Evolutionary conservation across 148 eudicot species (phyloP).

Genomic region (Beta vulgaris): DNA sequence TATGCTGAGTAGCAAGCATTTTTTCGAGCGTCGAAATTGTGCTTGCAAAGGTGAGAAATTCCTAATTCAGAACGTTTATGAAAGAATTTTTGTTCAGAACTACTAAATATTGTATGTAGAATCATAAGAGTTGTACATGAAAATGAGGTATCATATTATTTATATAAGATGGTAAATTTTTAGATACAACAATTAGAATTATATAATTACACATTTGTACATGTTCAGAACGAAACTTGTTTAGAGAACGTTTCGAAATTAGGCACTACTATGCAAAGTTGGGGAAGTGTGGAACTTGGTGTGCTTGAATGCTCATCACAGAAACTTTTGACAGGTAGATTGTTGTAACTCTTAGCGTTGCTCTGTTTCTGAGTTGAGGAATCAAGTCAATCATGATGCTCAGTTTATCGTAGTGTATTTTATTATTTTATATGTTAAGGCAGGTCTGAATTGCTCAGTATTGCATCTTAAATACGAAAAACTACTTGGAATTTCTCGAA

Average conservation of each 20-base stretch:
- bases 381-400: background rate
- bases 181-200: too few species aligned
- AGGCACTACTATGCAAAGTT: background rate
- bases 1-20: background rate
- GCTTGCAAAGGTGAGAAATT: too few species aligned
- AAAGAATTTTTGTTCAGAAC: too few species aligned
- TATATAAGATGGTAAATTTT: too few species aligned
- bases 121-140: too few species aligned
- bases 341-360: background rate
- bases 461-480: background rate
- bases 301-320: background rate
- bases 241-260: background rate
- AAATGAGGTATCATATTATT: too few species aligned
- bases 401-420: too few species aligned
- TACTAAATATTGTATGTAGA: too few species aligned
- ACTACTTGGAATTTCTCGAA: background rate
- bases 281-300: background rate
- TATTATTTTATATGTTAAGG: background rate
- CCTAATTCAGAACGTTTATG: too few species aligned
- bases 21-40: too few species aligned
- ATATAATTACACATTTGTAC: too few species aligned
- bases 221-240: too few species aligned
- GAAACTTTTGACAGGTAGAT: background rate
- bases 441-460: background rate
- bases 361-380: background rate